Base-by-base conservation (phyloP, 306 rosid species). In the Calophaca sinica region DNA sequence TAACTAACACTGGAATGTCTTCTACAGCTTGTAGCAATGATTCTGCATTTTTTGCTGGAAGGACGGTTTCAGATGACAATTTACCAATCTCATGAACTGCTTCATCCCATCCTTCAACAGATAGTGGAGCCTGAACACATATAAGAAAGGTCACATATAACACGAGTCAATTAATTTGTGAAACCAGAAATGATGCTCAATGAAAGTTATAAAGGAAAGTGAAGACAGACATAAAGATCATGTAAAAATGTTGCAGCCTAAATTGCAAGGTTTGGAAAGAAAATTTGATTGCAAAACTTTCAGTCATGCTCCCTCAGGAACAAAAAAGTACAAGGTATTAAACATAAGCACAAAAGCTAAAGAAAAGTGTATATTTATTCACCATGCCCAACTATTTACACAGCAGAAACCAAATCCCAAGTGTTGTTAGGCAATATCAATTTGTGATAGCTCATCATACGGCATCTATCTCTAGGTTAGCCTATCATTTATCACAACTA, bases 11-110 rank as follows among this genome's bases (percentile, higher is more conserved):
- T 0, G 97, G 93, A 85, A 89, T 66, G 81, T 82, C 86, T 87
- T 85, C 87, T 32, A 89, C 77, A 13, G 90, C 90, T 75, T 88
- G 78, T 65, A 89, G 75, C 83, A 94, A 88, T n/a, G 87, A 86
- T 58, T 84, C 92, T 7, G 94, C 94, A 45, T 82, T 80, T 76
- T 88, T 87, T 0, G 70, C 79, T 14, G 97, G 67, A 76, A 91
- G 91, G 69, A 89, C 63, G 11, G 88, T 84, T 80, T 94, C 94
- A 29, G 81, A 73, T 44, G 98, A 94, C 84, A 94, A 78, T 88
- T 90, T 94, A n/a, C 97, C 92, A 64, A 94, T 89, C 93, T 94
- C 98, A 50, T 91, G 94, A 57, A 91, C 88, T 0, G 97, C 98
- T 73, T 88, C 93, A 28, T 94, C 98, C 97, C 98, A 94, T 48